Conservation (phyloP, 352 stramenopile genomes). For the Globisporangium takayamanum region DNA sequence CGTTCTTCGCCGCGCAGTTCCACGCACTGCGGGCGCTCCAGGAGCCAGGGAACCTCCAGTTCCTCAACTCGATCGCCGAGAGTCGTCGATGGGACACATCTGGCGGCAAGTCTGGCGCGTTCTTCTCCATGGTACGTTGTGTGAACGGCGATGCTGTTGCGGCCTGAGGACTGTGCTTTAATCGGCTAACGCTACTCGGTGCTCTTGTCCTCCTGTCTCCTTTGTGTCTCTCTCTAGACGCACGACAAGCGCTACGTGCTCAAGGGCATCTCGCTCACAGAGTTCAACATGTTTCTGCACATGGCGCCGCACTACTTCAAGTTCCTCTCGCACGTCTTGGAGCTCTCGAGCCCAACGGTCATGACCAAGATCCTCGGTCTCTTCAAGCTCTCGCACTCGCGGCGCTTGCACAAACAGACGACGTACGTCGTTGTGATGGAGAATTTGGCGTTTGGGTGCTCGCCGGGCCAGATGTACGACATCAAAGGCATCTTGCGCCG, state of each 20-base stretch:
- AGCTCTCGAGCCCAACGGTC: constrained; percentile 47
- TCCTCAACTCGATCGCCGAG: constrained; percentile 76
- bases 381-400: constrained; percentile 69
- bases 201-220: constrained; percentile 3
- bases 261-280: constrained; percentile 79
- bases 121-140: constrained; percentile 71
- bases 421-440: constrained; percentile 87
- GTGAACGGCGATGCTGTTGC: background rate
- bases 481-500: constrained; percentile 80
- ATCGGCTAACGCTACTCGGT: background rate
- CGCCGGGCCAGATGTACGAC: constrained; percentile 78
- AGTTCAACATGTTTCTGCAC: constrained; percentile 89
- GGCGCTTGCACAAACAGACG: constrained; percentile 60
- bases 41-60: constrained; percentile 61
- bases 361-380: constrained; percentile 84
- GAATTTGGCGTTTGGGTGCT: constrained; percentile 77
- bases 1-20: constrained; percentile 81
- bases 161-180: background rate
- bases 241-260: constrained; percentile 82
- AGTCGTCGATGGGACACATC: constrained; percentile 70
- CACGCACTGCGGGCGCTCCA: constrained; percentile 66
- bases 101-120: constrained; percentile 82
- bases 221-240: constrained; percentile 25
- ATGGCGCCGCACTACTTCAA: constrained; percentile 86
- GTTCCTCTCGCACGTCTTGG: constrained; percentile 67